Evolutionary conservation across 78 protist species (phyloP).

Genomic region (Dictyostelium purpureum): DNA sequence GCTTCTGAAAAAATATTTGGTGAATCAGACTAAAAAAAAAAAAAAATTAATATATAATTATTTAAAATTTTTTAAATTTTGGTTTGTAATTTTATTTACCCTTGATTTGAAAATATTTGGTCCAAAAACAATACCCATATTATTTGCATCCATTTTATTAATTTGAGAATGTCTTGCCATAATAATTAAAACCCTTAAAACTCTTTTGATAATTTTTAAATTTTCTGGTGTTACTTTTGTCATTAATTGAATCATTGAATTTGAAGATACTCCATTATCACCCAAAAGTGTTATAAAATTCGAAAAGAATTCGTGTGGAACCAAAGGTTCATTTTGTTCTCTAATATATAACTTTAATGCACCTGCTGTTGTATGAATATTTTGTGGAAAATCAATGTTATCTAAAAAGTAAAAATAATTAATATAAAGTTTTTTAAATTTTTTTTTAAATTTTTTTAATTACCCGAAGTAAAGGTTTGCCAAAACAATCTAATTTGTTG

Average conservation of each 20-base stretch:
- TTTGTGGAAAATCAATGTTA: conserved; percentile 39
- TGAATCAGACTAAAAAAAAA: conserved; percentile 20
- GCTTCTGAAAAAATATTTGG: conserved; percentile 31
- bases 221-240: conserved; percentile 8
- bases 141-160: conserved; percentile 58
- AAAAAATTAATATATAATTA: neutral
- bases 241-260: neutral
- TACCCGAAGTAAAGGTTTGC: conserved; percentile 38
- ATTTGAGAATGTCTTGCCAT: conserved; percentile 27
- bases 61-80: neutral
- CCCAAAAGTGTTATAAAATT: neutral
- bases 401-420: neutral
- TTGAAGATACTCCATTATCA: neutral
- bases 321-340: conserved; percentile 51
- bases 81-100: neutral
- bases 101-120: conserved; percentile 42
- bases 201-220: conserved; percentile 44
- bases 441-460: neutral
- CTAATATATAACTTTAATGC: conserved; percentile 71
- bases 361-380: conserved; percentile 47
- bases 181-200: conserved; percentile 5
- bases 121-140: conserved; percentile 72
- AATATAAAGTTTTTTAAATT: neutral
- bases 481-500: conserved; percentile 54
- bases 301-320: conserved; percentile 28